Evolutionary conservation across 2,329 filamentous ascomycete species (phyloP).

Genomic region (Scleromitrula shiraiana): DNA sequence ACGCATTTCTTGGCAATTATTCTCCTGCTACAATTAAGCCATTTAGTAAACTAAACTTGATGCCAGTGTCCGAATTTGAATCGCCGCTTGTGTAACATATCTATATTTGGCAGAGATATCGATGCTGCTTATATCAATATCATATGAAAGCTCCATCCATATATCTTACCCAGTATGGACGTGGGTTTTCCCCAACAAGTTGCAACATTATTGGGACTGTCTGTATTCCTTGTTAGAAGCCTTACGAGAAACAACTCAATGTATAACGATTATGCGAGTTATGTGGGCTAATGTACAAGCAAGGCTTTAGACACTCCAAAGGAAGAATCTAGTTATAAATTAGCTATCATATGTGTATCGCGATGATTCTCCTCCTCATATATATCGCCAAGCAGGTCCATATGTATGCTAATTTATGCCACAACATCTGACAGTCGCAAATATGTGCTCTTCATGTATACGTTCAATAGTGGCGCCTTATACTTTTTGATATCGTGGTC

Average conservation of each 20-base stretch:
- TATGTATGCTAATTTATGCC: neutral
- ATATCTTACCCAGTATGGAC: neutral
- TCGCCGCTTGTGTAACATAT: neutral
- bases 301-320: neutral
- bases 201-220: no score
- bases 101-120: neutral
- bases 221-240: no score
- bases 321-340: no score
- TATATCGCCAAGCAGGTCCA: neutral
- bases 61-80: neutral
- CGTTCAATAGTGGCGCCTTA: neutral
- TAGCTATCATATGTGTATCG: no score
- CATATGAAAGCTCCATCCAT: neutral
- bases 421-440: neutral
- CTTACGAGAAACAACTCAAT: no score
- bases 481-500: neutral
- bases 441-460: neutral
- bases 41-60: neutral
- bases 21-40: neutral
- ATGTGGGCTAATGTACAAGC: neutral
- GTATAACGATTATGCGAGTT: no score
- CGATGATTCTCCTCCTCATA: neutral
- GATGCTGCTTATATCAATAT: neutral
- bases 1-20: neutral
- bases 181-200: neutral